Evolutionary conservation across 1,139 yeast species (phyloP).

Genomic region (Diutina neorugosa): DNA sequence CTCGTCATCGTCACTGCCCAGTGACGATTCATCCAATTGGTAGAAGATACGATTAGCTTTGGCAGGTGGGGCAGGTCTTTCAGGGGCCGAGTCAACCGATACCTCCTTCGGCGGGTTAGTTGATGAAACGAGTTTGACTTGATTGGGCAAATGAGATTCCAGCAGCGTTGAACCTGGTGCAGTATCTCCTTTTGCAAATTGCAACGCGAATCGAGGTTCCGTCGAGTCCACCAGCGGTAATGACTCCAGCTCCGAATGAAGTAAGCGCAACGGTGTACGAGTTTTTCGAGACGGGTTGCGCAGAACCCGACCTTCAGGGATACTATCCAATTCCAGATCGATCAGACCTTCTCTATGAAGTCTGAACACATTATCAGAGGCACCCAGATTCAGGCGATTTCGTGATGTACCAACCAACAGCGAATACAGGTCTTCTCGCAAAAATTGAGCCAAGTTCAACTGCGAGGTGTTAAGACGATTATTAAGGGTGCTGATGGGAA

Average conservation of each 20-base stretch:
- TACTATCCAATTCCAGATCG: slow-evolving; percentile 1
- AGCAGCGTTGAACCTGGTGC: neutral
- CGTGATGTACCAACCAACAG: neutral
- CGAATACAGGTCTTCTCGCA: slow-evolving; percentile 9
- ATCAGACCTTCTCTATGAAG: neutral
- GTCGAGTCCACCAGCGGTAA: slow-evolving; percentile 3
- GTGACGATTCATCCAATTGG: slow-evolving; percentile 16
- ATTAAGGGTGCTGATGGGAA: slow-evolving; percentile 29
- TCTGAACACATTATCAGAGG: neutral
- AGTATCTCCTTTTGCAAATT: neutral
- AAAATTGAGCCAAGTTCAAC: slow-evolving; percentile 18
- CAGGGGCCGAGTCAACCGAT: neutral
- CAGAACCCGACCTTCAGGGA: slow-evolving; percentile 2
- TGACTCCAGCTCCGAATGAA: neutral
- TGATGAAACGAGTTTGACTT: neutral
- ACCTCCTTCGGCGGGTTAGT: neutral
- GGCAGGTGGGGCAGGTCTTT: neutral
- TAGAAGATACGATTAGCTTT: slow-evolving; percentile 19
- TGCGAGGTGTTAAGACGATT: slow-evolving; percentile 30
- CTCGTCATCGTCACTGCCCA: slow-evolving; percentile 9
- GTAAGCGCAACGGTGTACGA: neutral
- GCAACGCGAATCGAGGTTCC: neutral
- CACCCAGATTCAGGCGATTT: slow-evolving; percentile 1
- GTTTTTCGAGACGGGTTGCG: slow-evolving; percentile 4
- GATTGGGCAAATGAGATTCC: neutral